Percentiles rank a stretch among this genome's conserved stretches.
Evolutionary conservation across 164 flowering plant genomes (phyloP).

Genomic region (Berberis vulgaris): DNA sequence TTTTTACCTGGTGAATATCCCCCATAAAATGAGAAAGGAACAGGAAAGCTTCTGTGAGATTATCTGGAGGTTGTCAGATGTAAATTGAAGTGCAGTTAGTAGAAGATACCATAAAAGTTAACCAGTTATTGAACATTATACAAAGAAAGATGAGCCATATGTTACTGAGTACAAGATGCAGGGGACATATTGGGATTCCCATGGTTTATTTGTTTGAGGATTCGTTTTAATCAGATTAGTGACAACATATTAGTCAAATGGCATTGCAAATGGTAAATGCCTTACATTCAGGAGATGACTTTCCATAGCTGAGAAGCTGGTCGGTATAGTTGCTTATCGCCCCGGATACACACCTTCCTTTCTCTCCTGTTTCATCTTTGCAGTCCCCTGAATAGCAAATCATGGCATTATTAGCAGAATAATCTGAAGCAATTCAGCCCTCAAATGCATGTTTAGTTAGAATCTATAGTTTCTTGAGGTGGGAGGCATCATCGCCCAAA

Average conservation of each 20-base stretch:
- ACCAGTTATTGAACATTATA: background rate
- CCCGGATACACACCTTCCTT: constrained; percentile 69
- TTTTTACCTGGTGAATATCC: constrained; percentile 76
- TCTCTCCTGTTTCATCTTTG: constrained; percentile 61
- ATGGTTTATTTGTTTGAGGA: too few relatives aligned
- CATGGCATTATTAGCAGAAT: background rate
- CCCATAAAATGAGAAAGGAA: constrained; percentile 87
- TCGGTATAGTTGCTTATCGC: constrained; percentile 75
- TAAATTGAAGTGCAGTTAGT: background rate
- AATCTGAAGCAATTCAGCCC: background rate
- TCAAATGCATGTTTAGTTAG: too few relatives aligned
- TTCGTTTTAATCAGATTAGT: too few relatives aligned
- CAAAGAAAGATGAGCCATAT: too few relatives aligned
- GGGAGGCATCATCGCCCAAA: too few relatives aligned
- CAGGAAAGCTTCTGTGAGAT: constrained; percentile 76
- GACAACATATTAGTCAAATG: background rate
- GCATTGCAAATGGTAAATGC: background rate
- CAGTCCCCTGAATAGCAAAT: constrained; percentile 59
- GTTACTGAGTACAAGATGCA: too few relatives aligned
- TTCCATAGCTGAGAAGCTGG: constrained; percentile 60
- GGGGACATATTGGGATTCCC: too few relatives aligned
- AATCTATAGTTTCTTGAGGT: too few relatives aligned
- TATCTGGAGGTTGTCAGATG: constrained; percentile 37
- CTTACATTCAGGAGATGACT: constrained; percentile 35
- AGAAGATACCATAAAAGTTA: background rate